phyloP scores from a whole-genome alignment of 805 yeast genomes.

The Tanozyma kutaoensis region DNA sequence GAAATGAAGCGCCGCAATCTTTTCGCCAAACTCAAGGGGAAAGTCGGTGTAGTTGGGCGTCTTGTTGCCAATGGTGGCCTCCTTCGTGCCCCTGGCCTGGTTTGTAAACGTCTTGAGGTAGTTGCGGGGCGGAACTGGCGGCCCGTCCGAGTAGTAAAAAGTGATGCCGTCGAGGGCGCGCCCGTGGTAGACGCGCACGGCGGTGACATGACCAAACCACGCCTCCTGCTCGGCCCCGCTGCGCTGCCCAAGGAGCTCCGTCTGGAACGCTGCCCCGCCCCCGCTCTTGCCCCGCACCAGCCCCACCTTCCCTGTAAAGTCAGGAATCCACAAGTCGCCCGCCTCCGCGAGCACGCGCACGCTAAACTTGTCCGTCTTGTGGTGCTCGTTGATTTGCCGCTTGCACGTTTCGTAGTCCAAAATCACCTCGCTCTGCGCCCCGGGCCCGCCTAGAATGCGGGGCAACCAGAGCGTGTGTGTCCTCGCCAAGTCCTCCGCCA shows the following conservation, averaged over 20 bases:
- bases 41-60: constrained; percentile 43
- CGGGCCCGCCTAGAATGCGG: constrained; percentile 38
- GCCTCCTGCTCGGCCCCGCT: constrained; percentile 7
- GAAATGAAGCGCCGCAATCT: constrained; percentile 43
- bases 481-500: constrained; percentile 41
- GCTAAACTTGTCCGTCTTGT: constrained; percentile 21
- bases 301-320: constrained; percentile 24
- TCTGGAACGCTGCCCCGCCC: constrained; percentile 17
- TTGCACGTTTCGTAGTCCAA: constrained; percentile 25
- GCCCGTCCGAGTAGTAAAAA: constrained; percentile 22
- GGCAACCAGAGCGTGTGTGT: constrained; percentile 54
- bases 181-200: constrained; percentile 60
- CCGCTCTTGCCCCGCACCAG: constrained; percentile 15
- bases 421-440: constrained; percentile 39
- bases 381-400: constrained; percentile 10
- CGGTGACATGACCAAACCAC: constrained; percentile 28
- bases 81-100: constrained; percentile 1
- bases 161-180: constrained; percentile 73
- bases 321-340: constrained; percentile 43
- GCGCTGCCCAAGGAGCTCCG: constrained; percentile 17
- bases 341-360: constrained; percentile 47
- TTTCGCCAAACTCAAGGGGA: constrained; percentile 42
- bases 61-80: constrained; percentile 35
- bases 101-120: constrained; percentile 9
- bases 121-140: constrained; percentile 35